Evolutionary conservation across 2,329 filamentous ascomycete genomes (phyloP), one percentile per base, ranked within the genome.

Genomic region (Colletotrichum sp.): DNA sequence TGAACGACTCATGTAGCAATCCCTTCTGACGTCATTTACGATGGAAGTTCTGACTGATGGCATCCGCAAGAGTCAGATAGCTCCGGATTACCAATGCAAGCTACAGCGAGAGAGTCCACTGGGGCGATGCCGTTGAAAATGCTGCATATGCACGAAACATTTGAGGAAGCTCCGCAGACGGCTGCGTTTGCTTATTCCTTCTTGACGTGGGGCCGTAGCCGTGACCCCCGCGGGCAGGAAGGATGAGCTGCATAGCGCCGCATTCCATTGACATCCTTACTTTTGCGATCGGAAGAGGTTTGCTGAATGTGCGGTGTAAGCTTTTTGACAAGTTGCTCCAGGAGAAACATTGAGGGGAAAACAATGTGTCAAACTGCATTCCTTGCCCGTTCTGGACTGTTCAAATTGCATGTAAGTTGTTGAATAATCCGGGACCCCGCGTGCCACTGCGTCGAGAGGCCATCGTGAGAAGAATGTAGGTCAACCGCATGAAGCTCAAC

Each of bases 1-100:
- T 72, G 36, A 60, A 64, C 69, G 73, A 72, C 38, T 75, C 73
- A 63, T 72, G 72, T 28, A 58, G 16, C 43, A 28, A 26, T 28
- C n/a, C 36, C 57, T 3, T 28, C 48, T 77, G 72, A 71, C 71
- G 75, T 74, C 71, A 71, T 57, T 36, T 28, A 30, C 21, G 4
- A 24, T 32, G 24, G 28, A 63, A 32, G 26, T 34, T 52, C 38
- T 58, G 7, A 30, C 32, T 24, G 38, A 65, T 52, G 38, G 38
- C 67, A 66, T 28, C 55, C 28, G 21, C 24, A 60, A 21, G 15
- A 30, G 21, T 30, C 67, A 34, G 36, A 30, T 9, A 28, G 15
- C 43, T 16, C 26, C 26, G 21, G 67, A 70, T 63, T 61, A 61
- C 57, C 57, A 63, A 63, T 70, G n/a, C 67, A 61, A 48, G 26